A percentile compares a stretch with the other conserved stretches of the same genome.
Evolutionary conservation across 2,329 filamentous ascomycete species (phyloP).

Genomic region (Xylariaceae sp.): DNA sequence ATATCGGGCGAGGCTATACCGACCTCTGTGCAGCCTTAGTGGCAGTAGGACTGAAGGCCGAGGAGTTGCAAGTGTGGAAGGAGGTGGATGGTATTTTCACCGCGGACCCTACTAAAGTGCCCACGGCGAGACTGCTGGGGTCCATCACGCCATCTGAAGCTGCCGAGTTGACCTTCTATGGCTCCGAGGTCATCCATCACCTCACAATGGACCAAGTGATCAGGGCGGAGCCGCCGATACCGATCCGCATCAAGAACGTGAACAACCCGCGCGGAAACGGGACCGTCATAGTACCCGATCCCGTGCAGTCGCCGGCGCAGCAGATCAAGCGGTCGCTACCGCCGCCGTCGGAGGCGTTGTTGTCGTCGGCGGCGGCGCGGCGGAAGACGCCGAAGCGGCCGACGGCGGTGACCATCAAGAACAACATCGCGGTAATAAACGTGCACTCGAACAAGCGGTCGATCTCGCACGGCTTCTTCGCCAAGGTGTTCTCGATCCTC

Average conservation of each 20-base stretch:
- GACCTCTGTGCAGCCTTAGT: constrained; percentile 92
- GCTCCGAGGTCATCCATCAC: constrained; percentile 96
- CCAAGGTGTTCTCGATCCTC: constrained; percentile 88
- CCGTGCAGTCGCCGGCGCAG: constrained; percentile 55
- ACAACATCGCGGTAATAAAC: constrained; percentile 95
- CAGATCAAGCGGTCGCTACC: constrained; percentile 58
- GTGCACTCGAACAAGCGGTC: constrained; percentile 97
- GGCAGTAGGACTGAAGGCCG: constrained; percentile 83
- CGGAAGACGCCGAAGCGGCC: constrained; percentile 71
- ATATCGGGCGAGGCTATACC: constrained; percentile 94
- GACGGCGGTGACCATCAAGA: constrained; percentile 95
- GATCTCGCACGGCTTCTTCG: constrained; percentile 94
- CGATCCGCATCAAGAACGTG: constrained; percentile 89
- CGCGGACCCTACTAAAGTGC: constrained; percentile 81
- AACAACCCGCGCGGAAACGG: constrained; percentile 81
- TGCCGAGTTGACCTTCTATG: constrained; percentile 92
- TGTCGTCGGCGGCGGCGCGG: constrained; percentile 48
- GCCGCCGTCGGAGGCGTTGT: constrained; percentile 44
- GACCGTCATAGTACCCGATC: constrained; percentile 82
- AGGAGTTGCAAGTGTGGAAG: constrained; percentile 97
- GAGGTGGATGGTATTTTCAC: constrained; percentile 95
- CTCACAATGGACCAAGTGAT: constrained; percentile 98
- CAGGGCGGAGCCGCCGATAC: constrained; percentile 76
- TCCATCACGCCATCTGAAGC: constrained; percentile 93
- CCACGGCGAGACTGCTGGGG: constrained; percentile 85